Conservation (phyloP, 1,284 basidiomycete genomes). For the Neolentinus lepideus region DNA sequence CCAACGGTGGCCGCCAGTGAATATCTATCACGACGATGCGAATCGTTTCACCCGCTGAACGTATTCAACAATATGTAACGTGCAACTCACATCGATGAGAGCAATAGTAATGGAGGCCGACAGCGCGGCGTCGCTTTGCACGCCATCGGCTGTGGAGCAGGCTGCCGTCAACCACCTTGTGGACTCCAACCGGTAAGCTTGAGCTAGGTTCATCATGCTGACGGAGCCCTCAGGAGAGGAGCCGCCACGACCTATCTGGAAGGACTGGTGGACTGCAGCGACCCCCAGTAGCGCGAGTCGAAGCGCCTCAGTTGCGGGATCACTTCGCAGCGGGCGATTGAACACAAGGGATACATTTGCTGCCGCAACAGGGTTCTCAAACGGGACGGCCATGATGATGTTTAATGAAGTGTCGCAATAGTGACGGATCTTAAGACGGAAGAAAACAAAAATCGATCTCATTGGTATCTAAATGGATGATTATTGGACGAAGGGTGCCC, state of each 20-base stretch:
- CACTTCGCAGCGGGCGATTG: conserved; percentile 20
- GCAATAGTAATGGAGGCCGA: conserved; percentile 32
- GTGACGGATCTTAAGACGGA: conserved; percentile 25
- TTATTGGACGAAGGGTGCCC: conserved; percentile 36
- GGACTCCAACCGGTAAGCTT: conserved; percentile 19
- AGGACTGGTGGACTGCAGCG: conserved; percentile 21
- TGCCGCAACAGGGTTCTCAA: conserved; percentile 26
- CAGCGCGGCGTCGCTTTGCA: conserved; percentile 29
- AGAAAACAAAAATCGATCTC: conserved; percentile 25
- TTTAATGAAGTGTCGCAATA: conserved; percentile 30
- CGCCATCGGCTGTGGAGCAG: conserved; percentile 17
- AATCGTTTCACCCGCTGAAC: neutral
- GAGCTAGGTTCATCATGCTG: conserved; percentile 20
- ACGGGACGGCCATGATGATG: conserved; percentile 24
- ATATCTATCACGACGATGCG: conserved; percentile 27
- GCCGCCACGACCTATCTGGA: conserved; percentile 18
- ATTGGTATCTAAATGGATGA: conserved; percentile 43
- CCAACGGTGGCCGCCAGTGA: conserved; percentile 35
- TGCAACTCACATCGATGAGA: conserved; percentile 31
- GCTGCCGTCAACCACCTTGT: conserved; percentile 20
- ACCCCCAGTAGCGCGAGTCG: conserved; percentile 19
- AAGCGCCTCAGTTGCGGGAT: conserved; percentile 20
- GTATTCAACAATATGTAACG: neutral
- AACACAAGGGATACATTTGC: conserved; percentile 23
- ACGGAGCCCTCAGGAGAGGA: conserved; percentile 16